Evolutionary conservation across 2,329 filamentous ascomycete species (phyloP), one percentile per base, ranked within the genome.

Genomic region (Penicillium crustosum): DNA sequence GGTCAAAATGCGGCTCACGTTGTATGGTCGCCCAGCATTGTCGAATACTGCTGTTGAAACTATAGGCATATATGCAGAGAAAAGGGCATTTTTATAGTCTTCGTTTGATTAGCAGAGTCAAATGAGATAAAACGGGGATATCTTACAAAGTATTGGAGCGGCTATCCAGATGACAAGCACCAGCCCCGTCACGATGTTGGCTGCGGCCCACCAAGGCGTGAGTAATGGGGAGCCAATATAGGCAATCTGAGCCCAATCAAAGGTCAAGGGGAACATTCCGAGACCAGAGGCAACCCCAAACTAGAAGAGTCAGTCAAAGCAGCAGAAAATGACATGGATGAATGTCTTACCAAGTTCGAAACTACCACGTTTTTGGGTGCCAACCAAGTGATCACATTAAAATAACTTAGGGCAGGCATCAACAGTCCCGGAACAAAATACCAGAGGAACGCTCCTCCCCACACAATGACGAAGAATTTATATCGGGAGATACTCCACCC

Each of bases 171-270:
- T 93, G 52, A 94, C 89, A 48, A 92, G 77, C 2, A 91, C 85
- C 49, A 94, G 79, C 6, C 90, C 91, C 57, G 88, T 89, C 29
- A 94, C 85, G 38, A 94, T 90, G 68, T 94, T 94, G 75, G 93
- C 85, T 9, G 90, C 88, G 41, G 90, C 89, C 90, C 91, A 92
- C 73, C 93, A 94, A 0, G 91, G 91, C 0, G 91, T 91, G 17
- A 94, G 81, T 7, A 95, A 79, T 0, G 89, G 91, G 4, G 90
- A 94, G 17, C 91, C 91, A 66, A 95, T 94, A 69, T 93, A 86
- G 0, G 91, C 91, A 61, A 96, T 88, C 70, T 96, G 91, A 0
- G 90, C 89, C 91, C 91, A 96, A 77, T 96, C 91, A 68, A 96
- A 95, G 0, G 91, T 95, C 67, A 96, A 72, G 0, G 91, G 91